Percentiles rank a stretch among this genome's conserved stretches.
Evolutionary conservation across 2,329 filamentous ascomycete species (phyloP).

Genomic region (Trichoderma brevicompactum): DNA sequence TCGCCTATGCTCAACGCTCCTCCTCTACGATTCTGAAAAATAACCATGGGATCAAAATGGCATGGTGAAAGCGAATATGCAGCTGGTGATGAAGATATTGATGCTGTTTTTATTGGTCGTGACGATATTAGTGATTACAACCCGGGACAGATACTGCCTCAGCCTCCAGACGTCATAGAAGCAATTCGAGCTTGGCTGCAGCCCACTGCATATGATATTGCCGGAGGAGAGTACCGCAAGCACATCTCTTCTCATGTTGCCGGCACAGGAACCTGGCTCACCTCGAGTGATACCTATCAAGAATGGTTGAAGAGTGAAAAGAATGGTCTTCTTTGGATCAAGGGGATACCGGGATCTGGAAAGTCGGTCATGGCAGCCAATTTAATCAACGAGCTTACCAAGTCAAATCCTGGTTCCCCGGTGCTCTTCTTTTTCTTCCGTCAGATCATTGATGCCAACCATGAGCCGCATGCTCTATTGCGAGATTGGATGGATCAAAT

Average conservation of each 20-base stretch:
- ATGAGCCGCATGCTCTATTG: slow-evolving; percentile 37
- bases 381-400: slow-evolving; percentile 33
- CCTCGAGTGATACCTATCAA: slow-evolving; percentile 29
- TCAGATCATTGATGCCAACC: slow-evolving; percentile 45
- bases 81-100: not conserved
- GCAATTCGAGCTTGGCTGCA: slow-evolving; percentile 40
- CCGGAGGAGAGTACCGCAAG: slow-evolving; percentile 37
- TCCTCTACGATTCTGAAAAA: no score
- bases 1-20: no score
- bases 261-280: slow-evolving; percentile 35
- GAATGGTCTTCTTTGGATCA: slow-evolving; percentile 40
- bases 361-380: slow-evolving; percentile 44
- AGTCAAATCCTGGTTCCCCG: slow-evolving; percentile 29
- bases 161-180: slow-evolving; percentile 29
- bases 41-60: not conserved
- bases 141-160: slow-evolving; percentile 11
- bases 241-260: slow-evolving; percentile 34
- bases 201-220: slow-evolving; percentile 37
- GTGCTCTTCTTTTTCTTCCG: slow-evolving; percentile 48
- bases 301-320: slow-evolving; percentile 30
- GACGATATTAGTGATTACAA: slow-evolving; percentile 28
- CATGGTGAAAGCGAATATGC: not conserved
- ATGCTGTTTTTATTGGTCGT: slow-evolving; percentile 9
- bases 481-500: slow-evolving; percentile 45
- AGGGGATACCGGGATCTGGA: slow-evolving; percentile 46